A percentile compares a stretch with the other conserved stretches of the same genome.
Conservation (phyloP, 345 rosid species). For the Ailanthus altissimus region DNA sequence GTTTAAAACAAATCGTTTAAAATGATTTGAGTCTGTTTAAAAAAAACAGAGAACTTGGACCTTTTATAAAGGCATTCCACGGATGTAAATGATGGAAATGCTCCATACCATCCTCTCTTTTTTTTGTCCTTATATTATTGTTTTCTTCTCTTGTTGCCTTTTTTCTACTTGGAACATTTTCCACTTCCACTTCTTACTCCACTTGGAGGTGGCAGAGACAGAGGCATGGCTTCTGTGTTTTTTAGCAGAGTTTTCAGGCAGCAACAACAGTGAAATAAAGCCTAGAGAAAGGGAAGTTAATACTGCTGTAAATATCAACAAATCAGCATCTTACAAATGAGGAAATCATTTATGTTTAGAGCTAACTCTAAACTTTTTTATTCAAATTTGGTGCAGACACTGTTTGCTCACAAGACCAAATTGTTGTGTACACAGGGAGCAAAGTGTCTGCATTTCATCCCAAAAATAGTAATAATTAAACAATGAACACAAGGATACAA, state of each 20-base stretch:
- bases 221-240: conserved; percentile 47
- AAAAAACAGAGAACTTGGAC: conserved; percentile 61
- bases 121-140: conserved; percentile 16
- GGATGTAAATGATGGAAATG: conserved; percentile 52
- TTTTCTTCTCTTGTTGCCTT: conserved; percentile 21
- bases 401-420: conserved; percentile 27
- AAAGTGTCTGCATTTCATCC: conserved; percentile 29
- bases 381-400: conserved; percentile 29
- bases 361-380: conserved; percentile 16
- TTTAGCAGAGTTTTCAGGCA: conserved; percentile 46
- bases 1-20: conserved; percentile 39
- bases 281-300: conserved; percentile 30
- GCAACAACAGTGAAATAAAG: conserved; percentile 44
- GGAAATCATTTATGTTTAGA: conserved; percentile 11
- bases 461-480: conserved; percentile 20
- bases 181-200: conserved; percentile 24
- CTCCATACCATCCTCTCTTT: conserved; percentile 48
- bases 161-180: conserved; percentile 24
- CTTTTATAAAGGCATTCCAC: conserved; percentile 40
- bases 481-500: conserved; percentile 25
- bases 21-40: conserved; percentile 49
- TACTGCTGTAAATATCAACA: conserved; percentile 36
- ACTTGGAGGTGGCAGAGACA: conserved; percentile 39
- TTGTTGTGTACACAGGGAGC: conserved; percentile 26
- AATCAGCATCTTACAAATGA: conserved; percentile 11